Conservation (phyloP, 192 early-diverging fungal species). For the Pecoramyces ruminantium region DNA sequence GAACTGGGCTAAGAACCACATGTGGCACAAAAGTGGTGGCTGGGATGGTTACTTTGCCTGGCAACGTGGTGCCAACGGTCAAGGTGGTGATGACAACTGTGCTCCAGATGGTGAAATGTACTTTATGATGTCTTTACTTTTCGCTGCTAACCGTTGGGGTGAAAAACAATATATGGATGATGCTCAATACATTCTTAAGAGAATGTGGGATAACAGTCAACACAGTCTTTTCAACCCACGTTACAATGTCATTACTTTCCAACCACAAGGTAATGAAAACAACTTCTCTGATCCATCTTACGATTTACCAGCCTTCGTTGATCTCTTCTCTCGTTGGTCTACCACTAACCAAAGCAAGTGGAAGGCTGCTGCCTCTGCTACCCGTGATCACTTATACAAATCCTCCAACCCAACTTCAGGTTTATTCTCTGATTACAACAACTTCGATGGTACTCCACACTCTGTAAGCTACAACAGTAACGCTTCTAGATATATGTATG, state of each 20-base stretch:
- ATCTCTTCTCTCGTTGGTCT: neutral
- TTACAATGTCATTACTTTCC: neutral
- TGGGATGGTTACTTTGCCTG: neutral
- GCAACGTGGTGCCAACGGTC: neutral
- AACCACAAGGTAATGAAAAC: neutral
- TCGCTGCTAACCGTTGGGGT: neutral
- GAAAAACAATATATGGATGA: neutral
- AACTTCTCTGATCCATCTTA: neutral
- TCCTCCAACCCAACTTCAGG: neutral
- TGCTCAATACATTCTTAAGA: neutral
- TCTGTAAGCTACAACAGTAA: neutral
- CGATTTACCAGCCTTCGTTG: neutral
- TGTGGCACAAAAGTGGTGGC: neutral
- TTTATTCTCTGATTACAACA: neutral
- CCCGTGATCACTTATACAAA: neutral
- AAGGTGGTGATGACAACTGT: neutral
- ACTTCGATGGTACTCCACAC: neutral
- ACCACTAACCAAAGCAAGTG: neutral
- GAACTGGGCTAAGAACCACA: neutral
- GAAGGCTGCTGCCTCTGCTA: neutral
- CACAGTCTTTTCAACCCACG: neutral
- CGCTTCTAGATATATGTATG: neutral
- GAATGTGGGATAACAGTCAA: neutral
- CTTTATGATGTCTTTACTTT: neutral
- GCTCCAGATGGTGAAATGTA: neutral